Evolutionary conservation across 2,329 filamentous ascomycete species (phyloP), one percentile per base, ranked within the genome.

Genomic region (Alternaria burnsii): DNA sequence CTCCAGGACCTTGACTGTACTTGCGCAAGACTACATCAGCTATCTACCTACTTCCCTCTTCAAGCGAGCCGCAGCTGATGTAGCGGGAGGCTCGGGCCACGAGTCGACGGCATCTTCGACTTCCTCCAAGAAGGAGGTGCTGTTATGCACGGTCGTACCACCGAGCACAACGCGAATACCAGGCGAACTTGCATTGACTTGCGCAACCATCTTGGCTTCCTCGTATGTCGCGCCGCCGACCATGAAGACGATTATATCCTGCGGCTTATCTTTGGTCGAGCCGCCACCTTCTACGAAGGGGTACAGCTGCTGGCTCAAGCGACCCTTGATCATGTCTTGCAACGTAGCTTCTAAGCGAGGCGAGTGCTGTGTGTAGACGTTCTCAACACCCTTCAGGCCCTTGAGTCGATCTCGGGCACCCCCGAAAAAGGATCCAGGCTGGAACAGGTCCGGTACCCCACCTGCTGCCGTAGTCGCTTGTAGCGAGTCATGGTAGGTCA

Each of bases 281-380:
- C 91, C 91, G 16, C 91, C 90, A 7, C 92, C 93, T 69, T 98
- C 95, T 5, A 98, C 87, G 74, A 98, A 99, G 0, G 95, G 96
- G 74, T 97, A 98, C 63, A 95, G 88, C 66, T 93, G 87, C 72
- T 97, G 92, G 71, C 89, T 91, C 59, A 99, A 80, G 30, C 91
- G 88, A 0, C 95, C 96, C 76, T 97, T 97, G 81, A 98, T 94
- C 52, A 99, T 83, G 70, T 94, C 94, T 75, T 97, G 94, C 18
- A 99, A 81, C 0, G 93, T 98, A 24, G 87, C 87, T 77, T 97
- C 94, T 16, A 99, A 80, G 22, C 93, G 86, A 0, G 96, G 93
- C 6, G 93, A 96, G 78, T 99, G 95, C 77, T 99, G 96, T 0
- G 95, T 99, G 78, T 99, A 99, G 28, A 99, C 95, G 71, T 99